These are phyloP conservation scores for Venturia oleaginea DNA, from an alignment of 2,329 filamentous ascomycete genomes.

Conservation along the genomic window DNA sequence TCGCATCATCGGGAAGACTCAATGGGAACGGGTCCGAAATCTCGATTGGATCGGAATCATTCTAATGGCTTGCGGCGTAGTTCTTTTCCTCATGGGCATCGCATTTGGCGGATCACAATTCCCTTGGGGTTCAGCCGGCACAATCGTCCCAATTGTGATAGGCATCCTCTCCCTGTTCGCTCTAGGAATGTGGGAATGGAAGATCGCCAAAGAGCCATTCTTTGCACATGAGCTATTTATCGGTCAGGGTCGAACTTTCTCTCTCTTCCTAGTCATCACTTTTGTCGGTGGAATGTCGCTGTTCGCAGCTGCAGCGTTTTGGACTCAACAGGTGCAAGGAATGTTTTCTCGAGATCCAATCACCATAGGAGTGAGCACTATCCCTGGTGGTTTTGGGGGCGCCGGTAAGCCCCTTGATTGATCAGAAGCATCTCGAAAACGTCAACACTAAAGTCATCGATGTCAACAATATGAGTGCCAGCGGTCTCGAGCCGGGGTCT, in stretches of 20 bases:
- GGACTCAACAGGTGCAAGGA: conserved; percentile 3
- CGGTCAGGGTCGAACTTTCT: not conserved
- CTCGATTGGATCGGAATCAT: conserved; percentile 14
- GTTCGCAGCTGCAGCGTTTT: not conserved
- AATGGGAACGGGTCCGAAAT: not conserved
- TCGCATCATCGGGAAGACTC: not conserved
- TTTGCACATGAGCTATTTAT: conserved; percentile 10
- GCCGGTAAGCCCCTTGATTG: conserved; percentile 8
- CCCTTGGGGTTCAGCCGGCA: conserved; percentile 1
- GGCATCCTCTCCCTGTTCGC: not conserved
- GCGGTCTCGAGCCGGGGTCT: not conserved
- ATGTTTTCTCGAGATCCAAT: conserved; percentile 13
- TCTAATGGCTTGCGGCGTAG: conserved; percentile 3
- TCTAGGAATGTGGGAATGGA: conserved; percentile 11
- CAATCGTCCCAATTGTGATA: conserved; percentile 5
- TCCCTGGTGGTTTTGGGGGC: conserved; percentile 12
- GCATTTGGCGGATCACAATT: conserved; percentile 7
- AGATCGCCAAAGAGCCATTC: conserved; percentile 11
- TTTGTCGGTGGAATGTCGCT: not conserved
- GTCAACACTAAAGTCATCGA: not conserved
- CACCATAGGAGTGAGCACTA: conserved; percentile 12
- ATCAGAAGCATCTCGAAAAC: not conserved
- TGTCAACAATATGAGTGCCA: not conserved
- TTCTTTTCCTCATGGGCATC: conserved; percentile 4
- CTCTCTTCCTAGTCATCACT: not conserved